Base-by-base conservation (phyloP, 2,329 filamentous ascomycete genomes). In the Fusarium scirpi region DNA sequence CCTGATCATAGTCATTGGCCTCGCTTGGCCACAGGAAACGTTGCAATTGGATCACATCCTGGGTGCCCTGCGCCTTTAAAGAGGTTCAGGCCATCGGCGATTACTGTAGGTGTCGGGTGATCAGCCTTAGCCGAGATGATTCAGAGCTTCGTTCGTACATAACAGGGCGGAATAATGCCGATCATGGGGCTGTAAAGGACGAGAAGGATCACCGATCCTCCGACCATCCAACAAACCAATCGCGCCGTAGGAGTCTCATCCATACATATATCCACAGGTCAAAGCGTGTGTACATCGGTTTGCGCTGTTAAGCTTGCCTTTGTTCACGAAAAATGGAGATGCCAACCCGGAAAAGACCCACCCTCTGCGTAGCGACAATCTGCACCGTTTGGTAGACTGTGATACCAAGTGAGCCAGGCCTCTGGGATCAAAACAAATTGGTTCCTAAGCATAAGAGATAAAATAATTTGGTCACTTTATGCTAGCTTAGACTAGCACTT, bases 401-500 rank as follows among this genome's bases (percentile, higher is more conserved):
- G 30, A 8, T 32, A 32, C 30, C 13, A 13, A 13, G 29, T 13
- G 4, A 30, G 29, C 30, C 13, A 15, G 30, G 8, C 8, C 18
- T 11, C 16, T 7, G 16, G 16, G 18, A n/a, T 2, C 34, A 38
- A 3, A 38, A 38, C n/a, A 16, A 9, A n/a, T n/a, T 18, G 18
- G 3, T 9, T 16, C 18, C 9, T 3, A 11, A 11, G 24, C 16
- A 34, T 34, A 34, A 18, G 8, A 34, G 16, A 18, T 8, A 15
- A 34, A 34, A 34, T 34, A 18, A 6, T 10, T 6, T 6, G 9
- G 5, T 34, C 5, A 18, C 5, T 10, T 34, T 6, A 2, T 1
- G 2, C 9, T 10, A 0, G 5, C 8, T 10, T 10, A 34, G 9
- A 34, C 1, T 0, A 6, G 1, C 8, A 34, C 24, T 10, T 34